phyloP scores from a whole-genome alignment of 1,284 basidiomycete genomes.

The Ustilago trichophora region DNA sequence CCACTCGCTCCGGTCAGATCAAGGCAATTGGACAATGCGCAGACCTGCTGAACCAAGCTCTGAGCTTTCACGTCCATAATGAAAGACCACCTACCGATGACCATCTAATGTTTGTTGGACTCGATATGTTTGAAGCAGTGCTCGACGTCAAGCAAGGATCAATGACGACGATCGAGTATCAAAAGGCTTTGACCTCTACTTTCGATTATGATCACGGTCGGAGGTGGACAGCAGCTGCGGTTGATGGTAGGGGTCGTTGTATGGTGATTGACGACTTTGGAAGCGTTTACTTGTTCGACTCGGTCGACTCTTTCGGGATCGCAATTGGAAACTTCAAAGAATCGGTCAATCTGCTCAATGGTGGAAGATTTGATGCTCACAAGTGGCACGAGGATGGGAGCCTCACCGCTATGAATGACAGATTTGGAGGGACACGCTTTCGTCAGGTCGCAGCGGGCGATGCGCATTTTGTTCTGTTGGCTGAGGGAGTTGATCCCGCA shows the following conservation, averaged over 20 bases:
- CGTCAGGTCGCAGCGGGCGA: conserved; percentile 20
- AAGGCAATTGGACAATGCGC: conserved; percentile 4
- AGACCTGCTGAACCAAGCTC: background rate
- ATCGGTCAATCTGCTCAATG: background rate
- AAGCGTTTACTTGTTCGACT: conserved; percentile 13
- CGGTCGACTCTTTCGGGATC: background rate
- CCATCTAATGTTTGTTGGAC: conserved; percentile 7
- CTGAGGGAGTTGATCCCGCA: background rate
- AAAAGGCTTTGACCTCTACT: too few relatives aligned
- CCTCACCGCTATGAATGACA: too few relatives aligned
- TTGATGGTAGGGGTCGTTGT: conserved; percentile 18
- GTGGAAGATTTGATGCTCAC: background rate
- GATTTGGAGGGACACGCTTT: too few relatives aligned
- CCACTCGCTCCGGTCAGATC: background rate
- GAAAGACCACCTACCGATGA: too few relatives aligned
- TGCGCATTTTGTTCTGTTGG: conserved; percentile 28
- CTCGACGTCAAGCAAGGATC: background rate
- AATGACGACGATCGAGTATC: too few relatives aligned
- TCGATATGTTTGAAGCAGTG: conserved; percentile 11
- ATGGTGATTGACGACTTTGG: conserved; percentile 11
- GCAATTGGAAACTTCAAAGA: background rate
- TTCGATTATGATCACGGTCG: too few relatives aligned
- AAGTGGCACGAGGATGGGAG: background rate
- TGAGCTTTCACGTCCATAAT: background rate
- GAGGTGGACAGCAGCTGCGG: conserved; percentile 18